phyloP scores from a whole-genome alignment of 2,329 filamentous ascomycete species.

The Ophiocordyceps camponoti-leonardi region DNA sequence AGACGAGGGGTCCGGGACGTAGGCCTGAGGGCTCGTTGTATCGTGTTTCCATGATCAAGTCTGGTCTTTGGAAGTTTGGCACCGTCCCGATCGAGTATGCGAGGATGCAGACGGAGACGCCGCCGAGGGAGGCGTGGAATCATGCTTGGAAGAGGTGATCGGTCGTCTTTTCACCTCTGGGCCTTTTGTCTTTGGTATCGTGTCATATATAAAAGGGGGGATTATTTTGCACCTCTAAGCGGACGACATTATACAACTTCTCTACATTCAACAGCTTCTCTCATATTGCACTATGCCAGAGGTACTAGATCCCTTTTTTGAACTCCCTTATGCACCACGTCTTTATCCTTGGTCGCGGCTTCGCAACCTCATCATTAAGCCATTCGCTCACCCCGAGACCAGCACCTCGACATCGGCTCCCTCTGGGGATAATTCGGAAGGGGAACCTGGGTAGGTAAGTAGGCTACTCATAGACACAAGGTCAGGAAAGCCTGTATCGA shows the following conservation, averaged over 20 bases:
- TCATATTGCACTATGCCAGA: background rate
- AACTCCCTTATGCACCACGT: background rate
- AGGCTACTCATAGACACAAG: background rate
- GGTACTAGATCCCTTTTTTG: background rate
- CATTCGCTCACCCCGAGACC: background rate
- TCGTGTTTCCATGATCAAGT: constrained; percentile 80
- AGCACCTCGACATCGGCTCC: background rate
- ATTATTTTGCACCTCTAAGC: too few relatives aligned
- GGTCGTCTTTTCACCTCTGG: too few relatives aligned
- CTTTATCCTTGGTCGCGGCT: background rate
- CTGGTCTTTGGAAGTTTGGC: constrained; percentile 55
- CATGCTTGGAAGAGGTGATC: constrained; percentile 63
- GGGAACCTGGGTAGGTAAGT: background rate
- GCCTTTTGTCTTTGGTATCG: too few relatives aligned
- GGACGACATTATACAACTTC: too few relatives aligned
- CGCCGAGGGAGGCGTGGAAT: constrained; percentile 71
- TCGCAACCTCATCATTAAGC: background rate
- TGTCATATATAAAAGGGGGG: too few relatives aligned
- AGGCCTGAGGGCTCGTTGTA: constrained; percentile 59
- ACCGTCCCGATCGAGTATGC: constrained; percentile 87
- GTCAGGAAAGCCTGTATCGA: background rate
- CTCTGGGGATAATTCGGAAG: background rate
- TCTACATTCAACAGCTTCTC: too few relatives aligned
- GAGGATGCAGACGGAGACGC: constrained; percentile 67
- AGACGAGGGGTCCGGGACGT: constrained; percentile 35